Evolutionary conservation across 345 rosid genomes (phyloP).

Genomic region (Psidium friedrichsthalianum): DNA sequence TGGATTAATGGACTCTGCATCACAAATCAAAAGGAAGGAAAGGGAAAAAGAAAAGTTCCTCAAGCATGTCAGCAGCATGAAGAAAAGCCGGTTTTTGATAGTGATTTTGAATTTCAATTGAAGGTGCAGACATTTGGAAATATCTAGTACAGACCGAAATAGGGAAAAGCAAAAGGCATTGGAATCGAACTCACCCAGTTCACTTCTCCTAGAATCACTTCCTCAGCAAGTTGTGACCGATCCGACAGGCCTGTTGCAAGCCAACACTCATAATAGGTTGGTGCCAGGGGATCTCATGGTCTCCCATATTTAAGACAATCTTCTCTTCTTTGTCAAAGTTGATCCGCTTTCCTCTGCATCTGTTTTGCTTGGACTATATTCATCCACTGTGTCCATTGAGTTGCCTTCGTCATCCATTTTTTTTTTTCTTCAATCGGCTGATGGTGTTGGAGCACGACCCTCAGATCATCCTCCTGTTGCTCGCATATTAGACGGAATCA

Average conservation of each 20-base stretch:
- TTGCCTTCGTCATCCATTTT: background rate
- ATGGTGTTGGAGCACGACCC: background rate
- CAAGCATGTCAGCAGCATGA: too few species aligned
- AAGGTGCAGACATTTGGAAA: too few species aligned
- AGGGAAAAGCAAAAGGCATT: background rate
- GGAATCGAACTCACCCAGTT: background rate
- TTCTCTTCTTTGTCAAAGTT: background rate
- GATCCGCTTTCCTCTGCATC: too few species aligned
- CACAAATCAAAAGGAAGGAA: too few species aligned
- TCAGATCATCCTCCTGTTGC: background rate
- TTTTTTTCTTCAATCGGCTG: background rate
- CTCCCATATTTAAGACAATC: background rate
- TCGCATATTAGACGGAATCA: background rate
- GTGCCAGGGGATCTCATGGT: background rate
- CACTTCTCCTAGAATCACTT: background rate
- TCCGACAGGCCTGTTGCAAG: background rate
- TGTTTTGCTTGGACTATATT: too few species aligned
- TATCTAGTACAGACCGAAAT: background rate
- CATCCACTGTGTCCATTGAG: background rate
- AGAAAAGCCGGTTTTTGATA: too few species aligned
- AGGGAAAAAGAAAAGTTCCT: too few species aligned
- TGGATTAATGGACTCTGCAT: too few species aligned
- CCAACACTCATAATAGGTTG: background rate
- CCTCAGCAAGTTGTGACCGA: background rate
- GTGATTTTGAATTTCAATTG: too few species aligned